These are phyloP conservation scores for Globisporangium abappressorium DNA, from an alignment of 352 stramenopile genomes.

Conservation along the genomic window DNA sequence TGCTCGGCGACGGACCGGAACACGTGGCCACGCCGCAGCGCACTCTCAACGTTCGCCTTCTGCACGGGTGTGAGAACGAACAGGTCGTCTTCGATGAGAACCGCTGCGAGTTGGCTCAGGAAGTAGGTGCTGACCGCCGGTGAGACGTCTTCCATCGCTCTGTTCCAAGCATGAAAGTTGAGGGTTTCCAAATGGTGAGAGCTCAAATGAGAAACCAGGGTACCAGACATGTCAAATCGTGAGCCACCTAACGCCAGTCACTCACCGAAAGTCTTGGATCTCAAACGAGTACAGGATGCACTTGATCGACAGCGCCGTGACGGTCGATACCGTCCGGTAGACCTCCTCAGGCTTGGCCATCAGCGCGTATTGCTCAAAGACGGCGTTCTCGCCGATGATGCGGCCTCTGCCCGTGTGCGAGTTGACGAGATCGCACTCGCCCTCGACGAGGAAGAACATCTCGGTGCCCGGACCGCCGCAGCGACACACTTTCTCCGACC, in stretches of 20 bases:
- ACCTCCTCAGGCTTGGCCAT: constrained; percentile 66
- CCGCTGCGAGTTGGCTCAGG: constrained; percentile 68
- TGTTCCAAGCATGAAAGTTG: constrained; percentile 11
- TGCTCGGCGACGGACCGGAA: constrained; percentile 66
- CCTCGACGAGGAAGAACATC: constrained; percentile 85
- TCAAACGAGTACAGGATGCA: constrained; percentile 80
- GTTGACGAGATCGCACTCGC: constrained; percentile 80
- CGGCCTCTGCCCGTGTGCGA: constrained; percentile 52
- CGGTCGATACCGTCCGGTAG: constrained; percentile 73
- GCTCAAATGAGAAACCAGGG: not conserved
- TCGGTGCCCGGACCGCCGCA: constrained; percentile 65
- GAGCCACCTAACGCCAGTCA: not conserved
- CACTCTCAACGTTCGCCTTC: constrained; percentile 46
- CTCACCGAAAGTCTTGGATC: constrained; percentile 75
- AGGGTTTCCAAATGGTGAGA: not conserved
- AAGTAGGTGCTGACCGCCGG: constrained; percentile 81
- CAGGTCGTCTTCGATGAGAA: constrained; percentile 70
- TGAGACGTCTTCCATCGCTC: constrained; percentile 58
- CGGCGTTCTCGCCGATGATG: constrained; percentile 62
- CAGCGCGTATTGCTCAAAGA: constrained; percentile 84
- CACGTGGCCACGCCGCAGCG: constrained; percentile 47
- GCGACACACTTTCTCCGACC: constrained; percentile 72
- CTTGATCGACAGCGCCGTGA: constrained; percentile 63
- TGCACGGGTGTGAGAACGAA: constrained; percentile 52
- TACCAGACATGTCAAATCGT: not conserved